These are phyloP conservation scores for Calendula officinalis DNA, from an alignment of 129 eudicot genomes.

Conservation along the genomic window DNA sequence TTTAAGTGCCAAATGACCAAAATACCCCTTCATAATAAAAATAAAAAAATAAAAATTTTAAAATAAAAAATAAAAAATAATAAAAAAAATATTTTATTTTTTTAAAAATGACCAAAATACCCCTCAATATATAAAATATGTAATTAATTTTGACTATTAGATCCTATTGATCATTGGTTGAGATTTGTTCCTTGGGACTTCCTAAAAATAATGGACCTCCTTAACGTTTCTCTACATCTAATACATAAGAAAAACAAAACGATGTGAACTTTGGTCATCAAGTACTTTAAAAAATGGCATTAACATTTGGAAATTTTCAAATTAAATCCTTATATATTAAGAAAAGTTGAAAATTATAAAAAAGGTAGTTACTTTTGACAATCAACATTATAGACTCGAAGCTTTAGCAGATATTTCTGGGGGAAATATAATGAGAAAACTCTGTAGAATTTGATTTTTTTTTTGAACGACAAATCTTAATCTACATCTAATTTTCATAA, in stretches of 20 bases:
- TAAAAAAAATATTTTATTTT: too few species aligned
- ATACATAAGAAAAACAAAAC: background rate
- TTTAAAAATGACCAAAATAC: too few species aligned
- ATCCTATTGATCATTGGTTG: too few species aligned
- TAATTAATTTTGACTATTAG: too few species aligned
- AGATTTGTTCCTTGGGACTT: background rate
- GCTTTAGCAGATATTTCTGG: background rate
- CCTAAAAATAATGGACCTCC: too few species aligned
- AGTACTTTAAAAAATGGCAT: background rate
- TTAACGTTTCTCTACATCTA: too few species aligned
- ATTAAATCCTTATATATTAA: background rate
- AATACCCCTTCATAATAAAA: too few species aligned
- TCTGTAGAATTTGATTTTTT: background rate
- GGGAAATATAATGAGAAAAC: background rate
- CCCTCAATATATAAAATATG: too few species aligned
- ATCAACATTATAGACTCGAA: background rate
- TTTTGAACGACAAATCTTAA: background rate
- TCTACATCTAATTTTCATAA: too few species aligned
- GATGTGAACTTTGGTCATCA: constrained; percentile 14
- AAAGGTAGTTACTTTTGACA: background rate
- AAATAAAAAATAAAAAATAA: too few species aligned
- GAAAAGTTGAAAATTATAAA: constrained; percentile 1
- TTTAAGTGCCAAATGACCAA: too few species aligned
- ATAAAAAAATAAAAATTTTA: too few species aligned
- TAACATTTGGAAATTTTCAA: background rate